Percentiles rank a stretch among this genome's conserved stretches.
Conservation (phyloP, 495 filamentous ascomycete genomes). For the Collariella sp. region DNA sequence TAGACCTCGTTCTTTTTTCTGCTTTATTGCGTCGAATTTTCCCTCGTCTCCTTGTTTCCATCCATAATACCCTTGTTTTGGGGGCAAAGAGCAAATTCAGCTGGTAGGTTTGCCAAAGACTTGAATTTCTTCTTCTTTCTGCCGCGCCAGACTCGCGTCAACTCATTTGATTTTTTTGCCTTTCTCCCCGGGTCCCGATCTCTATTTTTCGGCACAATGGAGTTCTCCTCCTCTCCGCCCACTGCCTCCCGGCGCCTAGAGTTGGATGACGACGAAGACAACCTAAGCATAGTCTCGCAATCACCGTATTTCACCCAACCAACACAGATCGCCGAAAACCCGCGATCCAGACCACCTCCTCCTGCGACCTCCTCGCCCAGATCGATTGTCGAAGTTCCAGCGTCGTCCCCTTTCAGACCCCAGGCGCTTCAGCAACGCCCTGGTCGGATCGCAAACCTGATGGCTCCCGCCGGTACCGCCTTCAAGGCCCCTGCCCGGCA, state of each 20-base stretch:
- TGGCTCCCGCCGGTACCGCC: constrained; percentile 72
- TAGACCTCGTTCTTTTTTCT: no score
- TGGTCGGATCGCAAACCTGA: constrained; percentile 45
- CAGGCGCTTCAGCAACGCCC: constrained; percentile 15
- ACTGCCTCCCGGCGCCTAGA: constrained; percentile 3
- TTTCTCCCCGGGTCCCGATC: not conserved
- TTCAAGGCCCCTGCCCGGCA: constrained; percentile 46
- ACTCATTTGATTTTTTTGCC: not conserved
- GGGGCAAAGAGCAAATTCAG: not conserved
- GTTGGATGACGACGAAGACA: constrained; percentile 19
- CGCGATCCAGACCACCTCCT: constrained; percentile 9
- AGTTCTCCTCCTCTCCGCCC: constrained; percentile 16
- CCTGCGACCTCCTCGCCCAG: constrained; percentile 31
- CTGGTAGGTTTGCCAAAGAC: not conserved
- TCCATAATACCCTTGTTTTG: not conserved
- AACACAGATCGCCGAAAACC: constrained; percentile 52
- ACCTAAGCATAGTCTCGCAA: constrained; percentile 14
- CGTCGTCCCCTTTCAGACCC: constrained; percentile 61
- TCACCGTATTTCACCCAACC: constrained; percentile 50
- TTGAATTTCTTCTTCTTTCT: not conserved
- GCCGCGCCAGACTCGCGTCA: not conserved
- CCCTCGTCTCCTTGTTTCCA: no score
- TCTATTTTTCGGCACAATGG: constrained; percentile 3
- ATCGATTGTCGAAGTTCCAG: constrained; percentile 68
- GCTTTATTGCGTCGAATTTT: no score